A percentile compares a stretch with the other conserved stretches of the same genome.
Conservation (phyloP, 208 protist species). For the Angomonas ambiguus region DNA sequence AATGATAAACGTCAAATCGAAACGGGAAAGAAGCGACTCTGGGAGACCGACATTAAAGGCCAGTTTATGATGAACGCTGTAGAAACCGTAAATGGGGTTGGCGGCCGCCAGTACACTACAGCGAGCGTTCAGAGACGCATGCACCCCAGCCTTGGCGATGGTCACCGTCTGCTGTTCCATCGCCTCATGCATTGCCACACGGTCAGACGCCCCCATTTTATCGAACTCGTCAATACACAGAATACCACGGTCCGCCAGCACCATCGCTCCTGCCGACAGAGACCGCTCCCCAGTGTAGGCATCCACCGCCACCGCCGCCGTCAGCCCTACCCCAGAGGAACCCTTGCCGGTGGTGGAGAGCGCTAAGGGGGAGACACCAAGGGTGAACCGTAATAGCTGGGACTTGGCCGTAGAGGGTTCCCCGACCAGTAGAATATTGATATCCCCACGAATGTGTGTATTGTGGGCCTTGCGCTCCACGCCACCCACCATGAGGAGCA, state of each 20-base stretch:
- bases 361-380: constrained; percentile 95
- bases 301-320: constrained; percentile 97
- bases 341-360: constrained; percentile 98
- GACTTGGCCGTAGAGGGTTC: constrained; percentile 99
- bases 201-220: constrained; percentile 98
- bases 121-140: constrained; percentile 98
- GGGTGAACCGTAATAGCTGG: constrained; percentile 98
- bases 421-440: constrained; percentile 99
- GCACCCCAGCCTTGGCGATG: constrained; percentile 99
- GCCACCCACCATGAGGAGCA: constrained; percentile 97
- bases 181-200: constrained; percentile 97
- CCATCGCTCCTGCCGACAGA: constrained; percentile 99
- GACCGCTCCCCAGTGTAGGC: constrained; percentile 95
- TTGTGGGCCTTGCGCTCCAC: constrained; percentile 94
- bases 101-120: constrained; percentile 98
- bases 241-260: constrained; percentile 98
- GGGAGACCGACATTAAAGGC: constrained; percentile 97
- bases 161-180: constrained; percentile 99
- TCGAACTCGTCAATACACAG: constrained; percentile 99
- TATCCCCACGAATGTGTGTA: constrained; percentile 96
- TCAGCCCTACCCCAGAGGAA: constrained; percentile 98
- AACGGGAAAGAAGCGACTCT: constrained; percentile 99
- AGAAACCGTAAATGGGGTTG: constrained; percentile 99
- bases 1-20: constrained; percentile 99
- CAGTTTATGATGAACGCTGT: constrained; percentile 89